Conservation (phyloP, 106 monocot species). For the Narthecium ossifragum region DNA sequence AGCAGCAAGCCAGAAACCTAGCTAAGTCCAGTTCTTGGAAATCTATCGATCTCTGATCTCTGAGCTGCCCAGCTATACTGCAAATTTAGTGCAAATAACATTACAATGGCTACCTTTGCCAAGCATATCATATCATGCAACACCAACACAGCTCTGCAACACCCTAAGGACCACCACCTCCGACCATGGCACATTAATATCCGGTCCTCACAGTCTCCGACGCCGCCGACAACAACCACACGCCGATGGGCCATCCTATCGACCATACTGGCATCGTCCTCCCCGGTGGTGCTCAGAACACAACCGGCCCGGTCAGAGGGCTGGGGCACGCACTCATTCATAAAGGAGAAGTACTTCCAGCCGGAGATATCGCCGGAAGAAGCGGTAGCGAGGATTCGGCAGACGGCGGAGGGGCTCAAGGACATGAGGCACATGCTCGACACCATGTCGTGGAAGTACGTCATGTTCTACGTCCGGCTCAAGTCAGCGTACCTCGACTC, state of each 20-base stretch:
- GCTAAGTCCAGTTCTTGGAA: too few species aligned
- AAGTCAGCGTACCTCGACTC: slow-evolving; percentile 72
- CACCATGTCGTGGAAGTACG: slow-evolving; percentile 86
- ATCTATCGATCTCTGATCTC: too few species aligned
- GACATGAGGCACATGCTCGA: slow-evolving; percentile 84
- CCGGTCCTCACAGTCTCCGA: not conserved
- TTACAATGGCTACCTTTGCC: slow-evolving; percentile 31
- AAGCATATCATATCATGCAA: slow-evolving; percentile 35
- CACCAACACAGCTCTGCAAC: slow-evolving; percentile 3
- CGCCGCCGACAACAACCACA: not conserved
- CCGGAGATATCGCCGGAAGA: slow-evolving; percentile 72
- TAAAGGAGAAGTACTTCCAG: slow-evolving; percentile 71
- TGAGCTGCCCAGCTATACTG: too few species aligned
- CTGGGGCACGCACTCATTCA: slow-evolving; percentile 72
- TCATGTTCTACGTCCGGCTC: slow-evolving; percentile 59
- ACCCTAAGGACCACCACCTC: not conserved
- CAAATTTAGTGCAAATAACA: too few species aligned
- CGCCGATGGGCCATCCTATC: slow-evolving; percentile 5
- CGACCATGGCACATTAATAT: not conserved
- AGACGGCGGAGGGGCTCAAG: slow-evolving; percentile 73
- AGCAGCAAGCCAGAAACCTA: too few species aligned
- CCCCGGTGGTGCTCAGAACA: slow-evolving; percentile 7
- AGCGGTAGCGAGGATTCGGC: slow-evolving; percentile 61
- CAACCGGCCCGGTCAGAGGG: slow-evolving; percentile 11
- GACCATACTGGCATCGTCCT: not conserved